phyloP scores from a whole-genome alignment of 352 stramenopile species.

The Phytopythium montanum region DNA sequence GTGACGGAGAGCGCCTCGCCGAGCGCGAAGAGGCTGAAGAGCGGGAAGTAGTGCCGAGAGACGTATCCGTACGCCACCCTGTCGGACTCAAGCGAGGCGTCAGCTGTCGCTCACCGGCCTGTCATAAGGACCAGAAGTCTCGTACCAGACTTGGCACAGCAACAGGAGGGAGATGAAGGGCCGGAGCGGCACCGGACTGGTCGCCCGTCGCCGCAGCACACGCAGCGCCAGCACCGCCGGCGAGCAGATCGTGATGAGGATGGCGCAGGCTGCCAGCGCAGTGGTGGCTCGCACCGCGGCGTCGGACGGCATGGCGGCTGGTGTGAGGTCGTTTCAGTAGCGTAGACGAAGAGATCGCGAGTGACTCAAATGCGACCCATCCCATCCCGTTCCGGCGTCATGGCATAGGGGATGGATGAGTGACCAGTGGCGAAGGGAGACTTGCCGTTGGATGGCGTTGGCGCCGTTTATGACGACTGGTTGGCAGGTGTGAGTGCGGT shows the following conservation, averaged over 20 bases:
- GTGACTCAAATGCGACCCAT: background rate
- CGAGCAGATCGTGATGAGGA: background rate
- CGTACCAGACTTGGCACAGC: conserved; percentile 13
- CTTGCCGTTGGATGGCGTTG: background rate
- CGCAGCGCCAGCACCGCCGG: background rate
- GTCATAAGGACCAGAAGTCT: background rate
- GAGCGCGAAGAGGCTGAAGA: conserved; percentile 16
- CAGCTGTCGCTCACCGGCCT: too few relatives aligned
- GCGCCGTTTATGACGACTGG: background rate
- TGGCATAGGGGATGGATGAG: background rate
- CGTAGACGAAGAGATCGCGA: background rate
- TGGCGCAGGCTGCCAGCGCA: conserved; percentile 1
- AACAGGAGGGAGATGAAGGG: conserved; percentile 17
- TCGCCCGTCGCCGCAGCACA: background rate
- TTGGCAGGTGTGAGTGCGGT: too few relatives aligned
- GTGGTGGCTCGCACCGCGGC: background rate
- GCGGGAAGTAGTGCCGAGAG: conserved; percentile 18
- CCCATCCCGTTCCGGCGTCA: too few relatives aligned
- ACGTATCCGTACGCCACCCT: conserved; percentile 24
- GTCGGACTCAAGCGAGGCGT: background rate
- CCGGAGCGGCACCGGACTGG: conserved; percentile 7
- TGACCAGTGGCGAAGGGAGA: background rate
- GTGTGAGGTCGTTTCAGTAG: background rate
- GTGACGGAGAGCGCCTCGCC: conserved; percentile 12
- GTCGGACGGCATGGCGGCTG: background rate